phyloP scores from a whole-genome alignment of 441 rosid genomes.

The Erodium trifolium region DNA sequence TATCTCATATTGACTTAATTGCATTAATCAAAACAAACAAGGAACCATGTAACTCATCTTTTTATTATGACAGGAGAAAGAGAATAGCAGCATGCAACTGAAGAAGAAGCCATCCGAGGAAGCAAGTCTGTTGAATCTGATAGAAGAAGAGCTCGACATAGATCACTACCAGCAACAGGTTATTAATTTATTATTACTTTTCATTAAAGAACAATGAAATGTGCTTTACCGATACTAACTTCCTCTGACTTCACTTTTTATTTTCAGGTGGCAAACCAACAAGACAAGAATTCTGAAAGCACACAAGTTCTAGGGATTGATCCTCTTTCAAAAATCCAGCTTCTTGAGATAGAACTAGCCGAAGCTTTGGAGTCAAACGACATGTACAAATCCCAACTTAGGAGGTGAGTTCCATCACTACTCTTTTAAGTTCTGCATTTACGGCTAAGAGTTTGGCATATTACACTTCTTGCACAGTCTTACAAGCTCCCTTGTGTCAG shows the following conservation, averaged over 20 bases:
- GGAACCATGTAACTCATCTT: constrained; percentile 11
- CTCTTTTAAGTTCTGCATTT: neutral
- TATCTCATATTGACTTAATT: neutral
- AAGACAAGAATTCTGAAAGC: constrained; percentile 17
- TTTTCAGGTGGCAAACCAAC: constrained; percentile 26
- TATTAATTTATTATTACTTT: constrained; percentile 12
- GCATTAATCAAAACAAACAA: neutral
- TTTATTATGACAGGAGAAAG: constrained; percentile 22
- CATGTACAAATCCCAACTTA: constrained; percentile 27
- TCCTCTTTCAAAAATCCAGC: constrained; percentile 32
- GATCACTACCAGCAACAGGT: constrained; percentile 17
- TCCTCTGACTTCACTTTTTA: neutral
- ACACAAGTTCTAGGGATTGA: constrained; percentile 28
- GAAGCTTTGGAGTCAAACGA: constrained; percentile 29
- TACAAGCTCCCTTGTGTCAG: neutral
- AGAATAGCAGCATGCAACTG: constrained; percentile 10
- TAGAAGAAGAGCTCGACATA: neutral
- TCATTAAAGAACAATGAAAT: neutral
- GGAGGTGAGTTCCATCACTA: constrained; percentile 25
- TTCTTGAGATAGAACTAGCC: constrained; percentile 33
- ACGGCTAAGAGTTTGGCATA: neutral
- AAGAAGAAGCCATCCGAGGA: constrained; percentile 15
- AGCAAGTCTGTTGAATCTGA: constrained; percentile 15
- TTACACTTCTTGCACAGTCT: neutral
- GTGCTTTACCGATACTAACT: neutral